Evolutionary conservation across 179 eudicot genomes (phyloP), one percentile per base, ranked within the genome.

Genomic region (Beta lomatogona): DNA sequence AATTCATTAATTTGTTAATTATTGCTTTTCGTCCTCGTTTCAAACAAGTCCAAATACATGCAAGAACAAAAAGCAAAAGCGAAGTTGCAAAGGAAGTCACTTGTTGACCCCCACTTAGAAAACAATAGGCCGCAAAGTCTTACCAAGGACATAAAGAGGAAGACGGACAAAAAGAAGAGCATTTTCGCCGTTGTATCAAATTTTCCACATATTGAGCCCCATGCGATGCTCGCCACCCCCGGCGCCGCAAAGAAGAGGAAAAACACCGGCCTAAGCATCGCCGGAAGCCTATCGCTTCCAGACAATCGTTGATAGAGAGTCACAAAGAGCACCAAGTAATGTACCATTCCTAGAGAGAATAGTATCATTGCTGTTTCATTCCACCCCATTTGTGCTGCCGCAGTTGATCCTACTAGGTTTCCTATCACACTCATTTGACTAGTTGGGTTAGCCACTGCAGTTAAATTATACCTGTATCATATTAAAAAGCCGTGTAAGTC

Each of bases 251-350:
- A 78, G 52, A 89, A 87, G 66, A 87, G 64, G 66, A 88, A 89
- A 78, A 89, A 84, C 13, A 83, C 91, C n/a, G 90, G 90, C 28
- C 85, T 48, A 4, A 86, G 77, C 85, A 79, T 85, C n/a, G 72
- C 64, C 25, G 90, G 90, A 4, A 89, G 79, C 8, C 59, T 76
- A 28, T 82, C 71, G 19, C 71, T 74, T 6, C 84, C 83, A 7
- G 87, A 76, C 18, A 87, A 41, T 63, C 91, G 70, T 69, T 89
- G 91, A 63, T 89, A 89, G 31, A 89, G 86, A 6, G 90, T 87
- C 58, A 89, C 91, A 66, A 90, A 90, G 3, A 91, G 66, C 10
- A 90, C 93, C 46, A 90, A 77, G 80, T 91, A 91, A 78, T 91
- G 94, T 3, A 78, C 83, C 85, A 88, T 85, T 68, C 93, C 94